phyloP scores from a whole-genome alignment of 2,329 filamentous ascomycete genomes.

The Colletotrichum gigasporum region DNA sequence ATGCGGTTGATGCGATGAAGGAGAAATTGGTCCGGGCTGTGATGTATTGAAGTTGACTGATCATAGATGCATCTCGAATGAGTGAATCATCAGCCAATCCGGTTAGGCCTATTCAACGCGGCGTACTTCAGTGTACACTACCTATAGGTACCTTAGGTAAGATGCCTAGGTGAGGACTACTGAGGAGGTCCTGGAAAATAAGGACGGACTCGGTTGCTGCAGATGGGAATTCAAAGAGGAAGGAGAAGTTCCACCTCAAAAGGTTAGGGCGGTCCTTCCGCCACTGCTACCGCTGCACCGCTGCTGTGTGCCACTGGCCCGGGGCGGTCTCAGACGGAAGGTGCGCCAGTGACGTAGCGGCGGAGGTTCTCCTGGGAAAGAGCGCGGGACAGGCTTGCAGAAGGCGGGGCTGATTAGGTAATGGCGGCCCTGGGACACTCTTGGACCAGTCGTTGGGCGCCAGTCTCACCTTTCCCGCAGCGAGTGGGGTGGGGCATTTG shows the following conservation, averaged over 20 bases:
- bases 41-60: no score
- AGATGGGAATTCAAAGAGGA: neutral
- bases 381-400: neutral
- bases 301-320: no score
- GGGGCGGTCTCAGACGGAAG: constrained; percentile 6
- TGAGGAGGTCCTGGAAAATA: neutral
- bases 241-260: no score
- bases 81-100: no score
- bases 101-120: no score
- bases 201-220: no score
- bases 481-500: no score
- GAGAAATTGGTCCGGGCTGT: neutral
- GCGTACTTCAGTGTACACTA: no score
- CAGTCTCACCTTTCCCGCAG: neutral
- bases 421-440: neutral
- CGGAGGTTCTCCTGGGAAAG: constrained; percentile 4
- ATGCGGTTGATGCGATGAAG: neutral
- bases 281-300: neutral
- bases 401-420: constrained; percentile 26
- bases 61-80: no score
- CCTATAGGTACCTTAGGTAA: no score
- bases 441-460: neutral
- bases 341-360: neutral
- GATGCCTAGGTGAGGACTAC: no score
- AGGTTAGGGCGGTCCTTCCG: neutral